phyloP scores from a whole-genome alignment of 176 grass and related monocot species.

The Chrysopogon serrulatus region DNA sequence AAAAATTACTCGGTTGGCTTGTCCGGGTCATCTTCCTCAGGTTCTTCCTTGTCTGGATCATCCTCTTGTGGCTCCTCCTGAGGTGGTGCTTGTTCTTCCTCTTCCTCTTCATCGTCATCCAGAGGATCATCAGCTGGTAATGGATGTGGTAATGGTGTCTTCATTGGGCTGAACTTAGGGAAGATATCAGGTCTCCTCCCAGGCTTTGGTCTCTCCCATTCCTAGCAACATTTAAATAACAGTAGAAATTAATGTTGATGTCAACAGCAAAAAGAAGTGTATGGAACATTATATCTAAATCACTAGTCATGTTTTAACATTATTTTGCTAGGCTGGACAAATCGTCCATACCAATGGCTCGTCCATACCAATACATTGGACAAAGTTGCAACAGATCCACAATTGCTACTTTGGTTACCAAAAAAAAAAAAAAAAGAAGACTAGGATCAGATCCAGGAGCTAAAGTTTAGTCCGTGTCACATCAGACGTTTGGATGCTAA shows the following conservation, averaged over 20 bases:
- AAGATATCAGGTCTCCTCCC: constrained; percentile 81
- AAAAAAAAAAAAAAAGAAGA: neutral
- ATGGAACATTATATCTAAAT: constrained; percentile 1
- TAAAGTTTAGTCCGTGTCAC: too few relatives aligned
- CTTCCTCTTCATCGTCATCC: constrained; percentile 74
- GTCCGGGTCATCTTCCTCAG: constrained; percentile 57
- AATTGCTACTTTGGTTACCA: neutral
- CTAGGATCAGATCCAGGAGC: too few relatives aligned
- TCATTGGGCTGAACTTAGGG: constrained; percentile 85
- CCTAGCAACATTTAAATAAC: constrained; percentile 30
- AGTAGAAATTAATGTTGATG: neutral
- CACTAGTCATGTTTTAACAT: neutral
- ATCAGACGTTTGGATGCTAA: too few relatives aligned
- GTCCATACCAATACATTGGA: neutral
- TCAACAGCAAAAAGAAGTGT: neutral
- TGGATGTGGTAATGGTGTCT: constrained; percentile 69
- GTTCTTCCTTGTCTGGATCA: constrained; percentile 69
- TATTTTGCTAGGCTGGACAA: neutral
- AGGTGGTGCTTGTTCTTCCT: constrained; percentile 52
- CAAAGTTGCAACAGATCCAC: neutral
- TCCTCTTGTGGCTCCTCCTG: constrained; percentile 63
- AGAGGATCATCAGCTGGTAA: constrained; percentile 68
- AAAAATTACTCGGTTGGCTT: constrained; percentile 48
- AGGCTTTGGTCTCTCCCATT: constrained; percentile 80
- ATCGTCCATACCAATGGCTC: neutral